These are phyloP conservation scores for Ganoderma boninense DNA, from an alignment of 1,284 basidiomycete species.

Conservation along the genomic window DNA sequence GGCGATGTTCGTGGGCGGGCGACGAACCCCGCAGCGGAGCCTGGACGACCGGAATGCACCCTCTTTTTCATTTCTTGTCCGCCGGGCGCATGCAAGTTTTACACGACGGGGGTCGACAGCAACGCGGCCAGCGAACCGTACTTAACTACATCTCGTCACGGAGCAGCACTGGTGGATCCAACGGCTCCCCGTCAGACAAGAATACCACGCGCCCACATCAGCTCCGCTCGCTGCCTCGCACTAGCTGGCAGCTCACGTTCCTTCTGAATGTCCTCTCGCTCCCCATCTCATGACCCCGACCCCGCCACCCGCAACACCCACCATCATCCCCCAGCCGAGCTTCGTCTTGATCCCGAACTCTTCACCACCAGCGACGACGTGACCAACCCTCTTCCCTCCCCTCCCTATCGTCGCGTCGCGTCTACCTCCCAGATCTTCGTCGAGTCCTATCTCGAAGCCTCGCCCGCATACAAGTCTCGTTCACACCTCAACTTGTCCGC, in stretches of 20 bases:
- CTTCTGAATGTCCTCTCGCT: conserved; percentile 17
- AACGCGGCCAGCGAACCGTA: background rate
- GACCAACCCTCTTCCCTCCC: conserved; percentile 40
- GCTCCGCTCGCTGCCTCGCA: background rate
- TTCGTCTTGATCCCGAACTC: conserved; percentile 31
- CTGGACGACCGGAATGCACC: background rate
- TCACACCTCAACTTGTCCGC: conserved; percentile 35
- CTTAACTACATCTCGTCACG: background rate
- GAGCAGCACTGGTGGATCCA: background rate
- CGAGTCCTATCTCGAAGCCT: conserved; percentile 35
- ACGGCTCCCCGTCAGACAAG: conserved; percentile 1
- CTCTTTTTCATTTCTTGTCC: background rate
- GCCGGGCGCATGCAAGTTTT: conserved; percentile 1
- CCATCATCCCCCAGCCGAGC: conserved; percentile 17
- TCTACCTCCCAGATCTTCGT: conserved; percentile 40
- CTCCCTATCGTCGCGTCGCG: conserved; percentile 42
- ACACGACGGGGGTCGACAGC: background rate
- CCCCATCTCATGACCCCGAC: conserved; percentile 22
- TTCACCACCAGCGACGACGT: conserved; percentile 38
- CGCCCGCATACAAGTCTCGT: conserved; percentile 39
- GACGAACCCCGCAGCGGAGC: background rate
- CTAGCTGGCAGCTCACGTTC: background rate
- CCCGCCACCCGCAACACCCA: conserved; percentile 5
- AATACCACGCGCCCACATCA: background rate
- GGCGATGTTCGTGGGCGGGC: background rate